Conservation (phyloP, 805 yeast genomes). For the Ogataea methylovora region DNA sequence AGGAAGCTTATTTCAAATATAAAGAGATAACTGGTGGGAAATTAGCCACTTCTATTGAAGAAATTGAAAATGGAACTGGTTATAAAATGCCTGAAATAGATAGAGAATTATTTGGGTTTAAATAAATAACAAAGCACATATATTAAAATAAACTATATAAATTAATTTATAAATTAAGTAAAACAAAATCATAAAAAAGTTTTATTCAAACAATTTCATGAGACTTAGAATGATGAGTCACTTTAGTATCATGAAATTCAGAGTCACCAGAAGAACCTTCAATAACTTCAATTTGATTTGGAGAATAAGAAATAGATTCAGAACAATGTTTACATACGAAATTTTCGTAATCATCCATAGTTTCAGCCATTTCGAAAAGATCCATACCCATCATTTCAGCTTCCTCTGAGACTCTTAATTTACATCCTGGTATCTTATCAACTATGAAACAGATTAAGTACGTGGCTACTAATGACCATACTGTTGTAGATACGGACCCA, state of each 20-base stretch:
- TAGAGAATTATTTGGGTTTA: neutral
- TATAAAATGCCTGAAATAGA: constrained; percentile 24
- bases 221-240: neutral
- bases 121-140: neutral
- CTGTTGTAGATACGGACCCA: constrained; percentile 31
- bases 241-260: neutral
- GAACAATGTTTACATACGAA: neutral
- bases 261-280: neutral
- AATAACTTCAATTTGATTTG: neutral
- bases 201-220: neutral
- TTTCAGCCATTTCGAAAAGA: constrained; percentile 41
- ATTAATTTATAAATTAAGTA: neutral
- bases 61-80: constrained; percentile 30
- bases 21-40: constrained; percentile 29
- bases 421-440: constrained; percentile 43
- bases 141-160: neutral
- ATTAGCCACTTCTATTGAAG: constrained; percentile 29
- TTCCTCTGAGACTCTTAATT: constrained; percentile 35
- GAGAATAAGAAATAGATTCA: neutral
- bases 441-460: constrained; percentile 36
- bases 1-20: constrained; percentile 36
- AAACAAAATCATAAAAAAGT: neutral
- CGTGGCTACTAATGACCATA: constrained; percentile 40
- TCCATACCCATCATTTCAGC: constrained; percentile 48
- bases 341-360: constrained; percentile 1